Percentiles rank a stretch among this genome's conserved stretches.
Evolutionary conservation across 2,329 filamentous ascomycete species (phyloP).

Genomic region (Bipolaris oryzae): DNA sequence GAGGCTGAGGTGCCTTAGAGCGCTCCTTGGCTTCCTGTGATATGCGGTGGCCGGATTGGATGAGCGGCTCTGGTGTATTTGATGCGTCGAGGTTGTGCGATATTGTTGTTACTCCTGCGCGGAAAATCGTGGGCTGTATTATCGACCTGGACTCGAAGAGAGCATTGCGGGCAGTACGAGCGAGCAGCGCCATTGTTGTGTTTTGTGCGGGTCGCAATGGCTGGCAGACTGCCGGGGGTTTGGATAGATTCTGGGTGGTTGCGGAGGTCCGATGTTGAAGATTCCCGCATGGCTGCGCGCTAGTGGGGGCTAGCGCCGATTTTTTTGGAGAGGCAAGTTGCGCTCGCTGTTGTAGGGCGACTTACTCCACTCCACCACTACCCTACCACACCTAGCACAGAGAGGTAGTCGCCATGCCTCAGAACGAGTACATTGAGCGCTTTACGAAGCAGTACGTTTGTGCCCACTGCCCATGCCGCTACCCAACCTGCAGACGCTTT

Average conservation of each 20-base stretch:
- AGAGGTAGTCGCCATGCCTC: slow-evolving; percentile 62
- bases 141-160: slow-evolving; percentile 63
- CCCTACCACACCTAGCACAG: slow-evolving; percentile 8
- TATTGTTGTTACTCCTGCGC: slow-evolving; percentile 53
- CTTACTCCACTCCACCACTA: slow-evolving; percentile 16
- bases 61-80: slow-evolving; percentile 49
- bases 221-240: slow-evolving; percentile 9
- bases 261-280: slow-evolving; percentile 26
- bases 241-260: slow-evolving; percentile 15
- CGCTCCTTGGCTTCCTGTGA: slow-evolving; percentile 35
- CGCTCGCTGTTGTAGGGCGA: slow-evolving; percentile 16
- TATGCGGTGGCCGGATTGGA: slow-evolving; percentile 56
- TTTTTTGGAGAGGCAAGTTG: slow-evolving; percentile 32
- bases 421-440: slow-evolving; percentile 80
- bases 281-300: slow-evolving; percentile 21
- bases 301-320: slow-evolving; percentile 25
- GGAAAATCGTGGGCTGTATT: slow-evolving; percentile 60
- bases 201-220: slow-evolving; percentile 21
- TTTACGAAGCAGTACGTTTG: slow-evolving; percentile 67
- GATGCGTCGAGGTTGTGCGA: slow-evolving; percentile 48
- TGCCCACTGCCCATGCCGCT: slow-evolving; percentile 9
- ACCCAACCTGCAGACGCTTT: not conserved
- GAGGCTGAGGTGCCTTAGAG: slow-evolving; percentile 21
- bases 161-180: slow-evolving; percentile 66
- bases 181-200: slow-evolving; percentile 48